Evolutionary conservation across 2,329 filamentous ascomycete genomes (phyloP).

Genomic region (Lasiodiplodia theobromae): DNA sequence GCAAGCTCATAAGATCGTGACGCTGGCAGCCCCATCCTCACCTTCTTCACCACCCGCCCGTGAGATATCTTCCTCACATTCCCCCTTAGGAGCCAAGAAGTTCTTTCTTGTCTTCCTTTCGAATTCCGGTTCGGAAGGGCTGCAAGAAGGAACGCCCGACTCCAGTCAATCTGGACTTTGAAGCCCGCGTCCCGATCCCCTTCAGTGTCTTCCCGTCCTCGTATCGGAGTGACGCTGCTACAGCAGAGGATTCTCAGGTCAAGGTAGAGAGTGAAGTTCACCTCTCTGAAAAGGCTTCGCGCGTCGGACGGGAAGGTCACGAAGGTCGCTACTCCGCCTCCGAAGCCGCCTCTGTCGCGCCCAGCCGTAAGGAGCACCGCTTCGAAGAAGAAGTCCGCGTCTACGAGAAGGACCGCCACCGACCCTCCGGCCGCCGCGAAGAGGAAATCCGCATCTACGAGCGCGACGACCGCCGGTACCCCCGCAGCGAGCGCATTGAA

Average conservation of each 20-base stretch:
- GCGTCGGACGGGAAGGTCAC: slow-evolving; percentile 98
- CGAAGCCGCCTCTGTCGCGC: slow-evolving; percentile 51
- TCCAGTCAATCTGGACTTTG: slow-evolving; percentile 99
- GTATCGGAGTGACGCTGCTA: slow-evolving; percentile 78
- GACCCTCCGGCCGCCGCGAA: slow-evolving; percentile 58
- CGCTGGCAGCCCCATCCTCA: slow-evolving; percentile 39
- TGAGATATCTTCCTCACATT: slow-evolving; percentile 34
- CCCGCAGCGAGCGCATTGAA: slow-evolving; percentile 23
- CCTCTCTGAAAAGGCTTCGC: slow-evolving; percentile 73
- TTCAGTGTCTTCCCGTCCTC: slow-evolving; percentile 99
- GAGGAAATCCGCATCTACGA: slow-evolving; percentile 46
- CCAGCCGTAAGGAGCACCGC: slow-evolving; percentile 65
- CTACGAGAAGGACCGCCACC: slow-evolving; percentile 78
- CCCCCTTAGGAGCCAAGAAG: slow-evolving; percentile 52
- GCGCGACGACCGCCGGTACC: slow-evolving; percentile 28
- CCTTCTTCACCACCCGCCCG: slow-evolving; percentile 20
- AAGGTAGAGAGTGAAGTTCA: slow-evolving; percentile 91
- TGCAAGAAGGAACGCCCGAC: slow-evolving; percentile 78
- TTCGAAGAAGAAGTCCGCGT: slow-evolving; percentile 88
- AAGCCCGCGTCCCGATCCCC: slow-evolving; percentile 98
- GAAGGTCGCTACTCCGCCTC: slow-evolving; percentile 70
- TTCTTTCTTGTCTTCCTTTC: slow-evolving; percentile 74
- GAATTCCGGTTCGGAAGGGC: slow-evolving; percentile 63
- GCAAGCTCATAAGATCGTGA: slow-evolving; percentile 37
- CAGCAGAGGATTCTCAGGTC: slow-evolving; percentile 68